A percentile compares a stretch with the other conserved stretches of the same genome.
phyloP scores from a whole-genome alignment of 2,329 filamentous ascomycete species.

The Stachybotrys echinatus region DNA sequence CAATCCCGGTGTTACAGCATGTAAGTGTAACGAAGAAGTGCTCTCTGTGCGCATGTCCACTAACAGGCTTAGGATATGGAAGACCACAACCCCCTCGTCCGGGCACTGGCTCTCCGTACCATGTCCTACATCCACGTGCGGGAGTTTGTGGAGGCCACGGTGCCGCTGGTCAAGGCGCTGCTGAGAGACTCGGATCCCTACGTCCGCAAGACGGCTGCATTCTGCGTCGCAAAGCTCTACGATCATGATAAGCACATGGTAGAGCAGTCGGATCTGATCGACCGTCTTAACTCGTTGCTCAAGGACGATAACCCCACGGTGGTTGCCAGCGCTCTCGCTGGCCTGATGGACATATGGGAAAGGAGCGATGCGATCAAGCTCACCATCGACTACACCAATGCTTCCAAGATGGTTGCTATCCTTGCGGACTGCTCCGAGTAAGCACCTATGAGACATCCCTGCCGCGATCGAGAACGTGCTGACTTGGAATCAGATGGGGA shows the following conservation, averaged over 20 bases:
- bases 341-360: constrained; percentile 97
- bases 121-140: constrained; percentile 97
- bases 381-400: constrained; percentile 95
- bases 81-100: constrained; percentile 84
- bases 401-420: constrained; percentile 97
- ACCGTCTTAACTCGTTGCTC: constrained; percentile 81
- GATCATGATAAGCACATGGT: constrained; percentile 91
- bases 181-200: constrained; percentile 88
- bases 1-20: constrained; percentile 78
- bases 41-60: neutral
- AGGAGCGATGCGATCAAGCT: constrained; percentile 95
- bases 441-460: constrained; percentile 27
- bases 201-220: constrained; percentile 94
- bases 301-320: constrained; percentile 97
- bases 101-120: constrained; percentile 85
- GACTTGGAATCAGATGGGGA: constrained; percentile 65
- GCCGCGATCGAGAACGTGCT: constrained; percentile 2
- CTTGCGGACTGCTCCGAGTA: constrained; percentile 95
- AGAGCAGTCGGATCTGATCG: constrained; percentile 86
- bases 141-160: constrained; percentile 89
- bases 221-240: constrained; percentile 95
- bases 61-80: constrained; percentile 73
- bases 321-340: constrained; percentile 86
- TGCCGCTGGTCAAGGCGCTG: constrained; percentile 76
- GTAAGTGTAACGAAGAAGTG: constrained; percentile 37